These are phyloP conservation scores for Grigorovia yakushimaensis DNA, from an alignment of 805 yeast species.

Conservation along the genomic window DNA sequence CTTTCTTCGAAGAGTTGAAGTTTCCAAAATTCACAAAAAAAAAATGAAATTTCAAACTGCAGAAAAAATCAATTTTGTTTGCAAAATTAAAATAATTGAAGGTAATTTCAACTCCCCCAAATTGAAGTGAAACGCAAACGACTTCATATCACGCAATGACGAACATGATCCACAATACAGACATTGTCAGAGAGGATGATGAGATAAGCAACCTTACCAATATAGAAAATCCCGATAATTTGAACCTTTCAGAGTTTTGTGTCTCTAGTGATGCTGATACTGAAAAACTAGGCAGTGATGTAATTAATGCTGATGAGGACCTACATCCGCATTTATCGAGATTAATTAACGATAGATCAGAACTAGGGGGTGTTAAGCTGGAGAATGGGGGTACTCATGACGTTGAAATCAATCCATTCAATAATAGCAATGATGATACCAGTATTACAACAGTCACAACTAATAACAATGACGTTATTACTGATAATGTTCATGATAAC, in stretches of 20 bases:
- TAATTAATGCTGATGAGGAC: constrained; percentile 10
- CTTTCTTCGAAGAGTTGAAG: no score
- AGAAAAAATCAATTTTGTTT: no score
- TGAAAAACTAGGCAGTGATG: constrained; percentile 58
- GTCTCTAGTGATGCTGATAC: constrained; percentile 77
- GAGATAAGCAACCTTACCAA: constrained; percentile 21
- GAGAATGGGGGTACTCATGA: constrained; percentile 11
- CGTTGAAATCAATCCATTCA: no score
- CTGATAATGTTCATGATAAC: no score
- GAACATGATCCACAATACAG: not conserved
- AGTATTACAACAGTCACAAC: no score
- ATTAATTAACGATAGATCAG: constrained; percentile 1
- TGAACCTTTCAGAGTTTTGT: constrained; percentile 32
- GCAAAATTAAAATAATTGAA: no score
- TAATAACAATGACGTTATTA: no score
- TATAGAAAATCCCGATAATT: constrained; percentile 28
- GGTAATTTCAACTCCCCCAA: no score
- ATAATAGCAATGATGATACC: no score
- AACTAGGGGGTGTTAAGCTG: constrained; percentile 8
- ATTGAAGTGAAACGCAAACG: no score
- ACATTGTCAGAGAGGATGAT: constrained; percentile 6
- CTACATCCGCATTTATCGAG: constrained; percentile 15
- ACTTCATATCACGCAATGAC: not conserved
- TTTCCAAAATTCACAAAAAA: no score
- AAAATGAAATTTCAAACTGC: no score